phyloP scores from a whole-genome alignment of 352 stramenopile species.

The Phytophthora megakarya region DNA sequence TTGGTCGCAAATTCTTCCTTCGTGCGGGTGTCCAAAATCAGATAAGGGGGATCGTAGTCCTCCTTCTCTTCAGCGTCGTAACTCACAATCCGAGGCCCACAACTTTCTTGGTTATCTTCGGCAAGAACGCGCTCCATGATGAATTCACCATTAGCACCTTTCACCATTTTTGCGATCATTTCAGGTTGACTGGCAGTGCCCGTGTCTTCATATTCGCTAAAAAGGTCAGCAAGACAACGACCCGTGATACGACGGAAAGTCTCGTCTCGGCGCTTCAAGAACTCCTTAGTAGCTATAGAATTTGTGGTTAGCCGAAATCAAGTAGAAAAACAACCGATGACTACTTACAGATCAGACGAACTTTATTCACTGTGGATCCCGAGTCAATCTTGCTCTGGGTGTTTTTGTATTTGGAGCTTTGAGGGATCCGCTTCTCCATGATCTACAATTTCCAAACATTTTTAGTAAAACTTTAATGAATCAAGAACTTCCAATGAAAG shows the following conservation, averaged over 20 bases:
- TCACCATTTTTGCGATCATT: conserved; percentile 80
- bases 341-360: conserved; percentile 70
- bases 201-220: conserved; percentile 73
- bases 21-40: conserved; percentile 71
- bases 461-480: background rate
- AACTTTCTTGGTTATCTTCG: conserved; percentile 37
- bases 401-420: conserved; percentile 80
- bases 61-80: conserved; percentile 80
- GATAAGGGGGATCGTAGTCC: conserved; percentile 75
- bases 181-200: conserved; percentile 54
- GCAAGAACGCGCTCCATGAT: conserved; percentile 69
- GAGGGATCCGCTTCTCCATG: conserved; percentile 81
- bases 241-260: conserved; percentile 76
- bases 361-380: conserved; percentile 75
- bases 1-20: conserved; percentile 76
- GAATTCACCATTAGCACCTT: conserved; percentile 66
- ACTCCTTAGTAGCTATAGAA: conserved; percentile 68
- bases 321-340: background rate
- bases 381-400: conserved; percentile 82
- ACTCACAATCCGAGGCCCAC: conserved; percentile 70
- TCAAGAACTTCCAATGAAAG: background rate
- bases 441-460: conserved; percentile 34
- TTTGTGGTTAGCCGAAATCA: background rate
- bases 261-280: conserved; percentile 81
- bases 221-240: conserved; percentile 74